Evolutionary conservation across 2,329 filamentous ascomycete genomes (phyloP).

Genomic region (Lasiodiplodia theobromae): DNA sequence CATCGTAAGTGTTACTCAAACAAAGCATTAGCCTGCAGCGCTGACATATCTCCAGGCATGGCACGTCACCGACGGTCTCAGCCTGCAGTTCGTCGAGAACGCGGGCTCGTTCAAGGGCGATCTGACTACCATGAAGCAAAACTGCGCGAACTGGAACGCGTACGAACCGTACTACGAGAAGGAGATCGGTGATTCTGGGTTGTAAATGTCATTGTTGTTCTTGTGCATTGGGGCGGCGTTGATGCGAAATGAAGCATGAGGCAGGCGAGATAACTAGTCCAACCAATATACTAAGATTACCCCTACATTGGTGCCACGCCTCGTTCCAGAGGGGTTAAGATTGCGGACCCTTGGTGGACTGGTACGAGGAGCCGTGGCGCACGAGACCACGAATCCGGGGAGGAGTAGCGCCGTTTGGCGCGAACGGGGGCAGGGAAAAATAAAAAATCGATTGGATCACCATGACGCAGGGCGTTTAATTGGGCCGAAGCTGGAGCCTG

Average conservation of each 20-base stretch:
- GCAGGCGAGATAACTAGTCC: neutral
- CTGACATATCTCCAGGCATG: conserved; percentile 35
- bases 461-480: conserved; percentile 1
- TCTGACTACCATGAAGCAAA: conserved; percentile 37
- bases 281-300: neutral
- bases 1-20: conserved; percentile 22
- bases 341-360: neutral
- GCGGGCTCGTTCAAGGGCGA: conserved; percentile 37
- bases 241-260: neutral
- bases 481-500: conserved; percentile 12
- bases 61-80: conserved; percentile 52
- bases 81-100: conserved; percentile 61
- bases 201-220: conserved; percentile 6
- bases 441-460: conserved; percentile 7
- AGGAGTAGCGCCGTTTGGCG: neutral
- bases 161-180: conserved; percentile 34
- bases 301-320: neutral
- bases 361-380: neutral
- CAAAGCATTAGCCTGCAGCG: neutral
- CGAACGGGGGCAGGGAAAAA: neutral
- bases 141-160: conserved; percentile 42
- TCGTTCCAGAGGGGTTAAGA: neutral
- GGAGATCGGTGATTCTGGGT: conserved; percentile 25
- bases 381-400: neutral
- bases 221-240: conserved; percentile 8